Base-by-base conservation (phyloP, 2,329 filamentous ascomycete species). In the Penicillium sp. region DNA sequence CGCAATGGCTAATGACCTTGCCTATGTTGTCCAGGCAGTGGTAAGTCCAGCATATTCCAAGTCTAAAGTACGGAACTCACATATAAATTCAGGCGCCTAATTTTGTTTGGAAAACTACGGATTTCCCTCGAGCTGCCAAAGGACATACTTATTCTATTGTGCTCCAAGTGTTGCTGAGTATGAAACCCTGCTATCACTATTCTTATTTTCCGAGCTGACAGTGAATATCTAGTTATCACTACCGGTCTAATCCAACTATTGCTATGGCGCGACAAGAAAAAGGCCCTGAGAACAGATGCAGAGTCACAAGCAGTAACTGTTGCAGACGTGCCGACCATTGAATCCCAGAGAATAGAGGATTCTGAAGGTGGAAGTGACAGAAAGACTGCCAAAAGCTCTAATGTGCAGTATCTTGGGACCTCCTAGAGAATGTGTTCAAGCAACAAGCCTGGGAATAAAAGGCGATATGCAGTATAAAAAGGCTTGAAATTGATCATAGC, bases 61-160 rank as follows among this genome's bases (percentile, higher is more conserved):
- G 8, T 7, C 14, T 3, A 16, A 14, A n/a, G 5, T n/a, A 5
- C 5, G 13, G 13, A 22, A 11, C 43, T 56, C 31, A 53, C 7
- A 4, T 7, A 4, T 2, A 10, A 6, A 18, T 6, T 5, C 29
- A 66, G 63, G 64, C 65, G 1, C 74, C 74, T 0, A 76, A 76
- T 47, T 76, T 77, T 45, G 69, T 77, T 1, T 77, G 74, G 75
- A 75, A 76, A 48, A 76, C 74, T 1, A 71, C 70, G 0, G 70
- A 70, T 5, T 77, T 75, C 31, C 75, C 75, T 1, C 66, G 64
- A 1, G 74, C 74, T 1, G 62, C 54, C 13, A 73, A 71, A 27
- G 75, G 75, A 5, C 76, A 76, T 49, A 58, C 66, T 0, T 77
- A 68, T 68, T 69, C 64, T 1, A 71, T 75, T 16, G 57, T 72